Conservation (phyloP, 2,329 filamentous ascomycete species). For the Hypoxylon sp. region DNA sequence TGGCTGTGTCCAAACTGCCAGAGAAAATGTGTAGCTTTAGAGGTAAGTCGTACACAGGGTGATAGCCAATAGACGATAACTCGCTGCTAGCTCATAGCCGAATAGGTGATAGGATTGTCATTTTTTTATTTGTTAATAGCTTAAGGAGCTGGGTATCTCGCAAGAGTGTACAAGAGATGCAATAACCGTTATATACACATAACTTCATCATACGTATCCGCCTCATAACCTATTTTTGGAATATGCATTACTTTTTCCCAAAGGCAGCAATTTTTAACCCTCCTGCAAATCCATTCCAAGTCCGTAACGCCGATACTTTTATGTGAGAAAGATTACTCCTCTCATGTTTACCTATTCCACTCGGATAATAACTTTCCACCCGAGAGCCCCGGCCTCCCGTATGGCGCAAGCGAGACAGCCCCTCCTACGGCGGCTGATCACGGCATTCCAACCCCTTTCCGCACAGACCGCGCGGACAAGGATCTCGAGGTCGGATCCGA, state of each 20-base stretch:
- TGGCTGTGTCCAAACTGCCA: too few species aligned
- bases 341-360: constrained; percentile 64
- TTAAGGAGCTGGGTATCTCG: constrained; percentile 44
- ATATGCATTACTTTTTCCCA: constrained; percentile 13
- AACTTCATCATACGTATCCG: constrained; percentile 18
- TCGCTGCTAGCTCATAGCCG: too few species aligned
- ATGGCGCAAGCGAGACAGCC: constrained; percentile 82
- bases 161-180: constrained; percentile 32
- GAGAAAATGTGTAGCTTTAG: too few species aligned
- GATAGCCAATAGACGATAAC: too few species aligned
- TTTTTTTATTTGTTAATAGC: constrained; percentile 33
- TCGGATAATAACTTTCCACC: constrained; percentile 76
- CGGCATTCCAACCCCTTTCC: constrained; percentile 79
- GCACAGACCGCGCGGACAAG: constrained; percentile 81
- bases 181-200: constrained; percentile 28
- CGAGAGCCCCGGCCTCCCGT: constrained; percentile 79
- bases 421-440: constrained; percentile 76
- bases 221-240: constrained; percentile 22
- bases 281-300: constrained; percentile 3
- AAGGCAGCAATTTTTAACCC: constrained; percentile 25
- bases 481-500: constrained; percentile 77
- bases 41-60: too few species aligned
- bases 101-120: constrained; percentile 3
- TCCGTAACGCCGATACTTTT: constrained; percentile 2
- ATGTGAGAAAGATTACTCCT: constrained; percentile 3